phyloP scores from a whole-genome alignment of 129 eudicot genomes.

The Chrysanthemum lavandulifolium region DNA sequence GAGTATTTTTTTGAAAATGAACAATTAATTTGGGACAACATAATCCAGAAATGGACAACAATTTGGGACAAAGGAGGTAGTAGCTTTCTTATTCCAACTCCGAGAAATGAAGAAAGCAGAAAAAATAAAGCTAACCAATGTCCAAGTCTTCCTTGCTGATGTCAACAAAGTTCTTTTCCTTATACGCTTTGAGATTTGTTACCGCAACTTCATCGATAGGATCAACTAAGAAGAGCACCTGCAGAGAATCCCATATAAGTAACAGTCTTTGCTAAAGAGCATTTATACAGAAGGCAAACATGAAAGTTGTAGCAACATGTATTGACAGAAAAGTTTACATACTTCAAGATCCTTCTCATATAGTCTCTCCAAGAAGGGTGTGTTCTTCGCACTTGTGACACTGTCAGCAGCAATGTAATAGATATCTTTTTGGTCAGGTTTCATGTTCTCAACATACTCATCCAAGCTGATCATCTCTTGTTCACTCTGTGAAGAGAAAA shows the following conservation, averaged over 20 bases:
- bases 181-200: slow-evolving; percentile 75
- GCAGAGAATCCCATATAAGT: slow-evolving; percentile 13
- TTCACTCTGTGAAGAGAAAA: slow-evolving; percentile 88
- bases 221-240: slow-evolving; percentile 87
- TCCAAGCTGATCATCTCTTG: slow-evolving; percentile 85
- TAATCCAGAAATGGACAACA: too few species aligned
- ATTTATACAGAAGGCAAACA: not conserved
- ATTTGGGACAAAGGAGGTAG: too few species aligned
- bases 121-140: slow-evolving; percentile 52
- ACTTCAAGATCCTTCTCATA: slow-evolving; percentile 93
- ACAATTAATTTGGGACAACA: too few species aligned
- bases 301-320: not conserved
- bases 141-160: slow-evolving; percentile 92
- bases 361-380: slow-evolving; percentile 87
- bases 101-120: not conserved
- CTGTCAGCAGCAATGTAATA: slow-evolving; percentile 93
- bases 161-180: slow-evolving; percentile 86
- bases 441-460: slow-evolving; percentile 94
- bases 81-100: not conserved
- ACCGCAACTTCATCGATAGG: slow-evolving; percentile 91
- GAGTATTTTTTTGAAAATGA: too few species aligned
- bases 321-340: slow-evolving; percentile 6
- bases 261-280: slow-evolving; percentile 3
- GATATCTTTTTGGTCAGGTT: slow-evolving; percentile 85
- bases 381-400: slow-evolving; percentile 82